phyloP scores from a whole-genome alignment of 176 grass and related monocot species.

The Alloteropsis semialata region DNA sequence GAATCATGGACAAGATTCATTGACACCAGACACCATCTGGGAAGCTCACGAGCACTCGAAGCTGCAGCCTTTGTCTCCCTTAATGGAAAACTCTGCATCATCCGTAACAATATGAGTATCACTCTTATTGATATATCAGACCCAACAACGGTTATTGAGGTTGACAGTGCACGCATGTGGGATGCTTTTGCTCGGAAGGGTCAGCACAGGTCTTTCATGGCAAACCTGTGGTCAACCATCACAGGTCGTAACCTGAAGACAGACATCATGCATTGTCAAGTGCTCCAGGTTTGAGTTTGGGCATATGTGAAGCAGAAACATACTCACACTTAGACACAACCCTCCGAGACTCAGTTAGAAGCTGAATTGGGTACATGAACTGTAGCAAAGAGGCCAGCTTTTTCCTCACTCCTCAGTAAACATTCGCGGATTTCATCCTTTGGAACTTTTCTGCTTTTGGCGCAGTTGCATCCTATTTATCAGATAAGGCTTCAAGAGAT shows the following conservation, averaged over 20 bases:
- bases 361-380: constrained; percentile 15
- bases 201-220: constrained; percentile 71
- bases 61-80: constrained; percentile 69
- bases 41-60: constrained; percentile 61
- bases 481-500: background rate
- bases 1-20: constrained; percentile 72
- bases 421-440: background rate
- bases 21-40: constrained; percentile 72
- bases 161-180: constrained; percentile 58
- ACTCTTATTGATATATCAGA: constrained; percentile 65
- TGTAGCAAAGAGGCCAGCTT: background rate
- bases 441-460: background rate
- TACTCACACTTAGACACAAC: background rate
- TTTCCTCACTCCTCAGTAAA: constrained; percentile 20
- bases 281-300: constrained; percentile 62
- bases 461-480: background rate
- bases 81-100: constrained; percentile 69
- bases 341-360: background rate
- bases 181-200: constrained; percentile 58
- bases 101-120: constrained; percentile 92
- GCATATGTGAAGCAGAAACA: constrained; percentile 16
- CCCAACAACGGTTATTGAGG: constrained; percentile 45
- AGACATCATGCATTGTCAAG: constrained; percentile 84
- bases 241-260: constrained; percentile 51
- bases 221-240: constrained; percentile 73